Conservation (phyloP, 306 rosid genomes). For the Vigna unguiculata region DNA sequence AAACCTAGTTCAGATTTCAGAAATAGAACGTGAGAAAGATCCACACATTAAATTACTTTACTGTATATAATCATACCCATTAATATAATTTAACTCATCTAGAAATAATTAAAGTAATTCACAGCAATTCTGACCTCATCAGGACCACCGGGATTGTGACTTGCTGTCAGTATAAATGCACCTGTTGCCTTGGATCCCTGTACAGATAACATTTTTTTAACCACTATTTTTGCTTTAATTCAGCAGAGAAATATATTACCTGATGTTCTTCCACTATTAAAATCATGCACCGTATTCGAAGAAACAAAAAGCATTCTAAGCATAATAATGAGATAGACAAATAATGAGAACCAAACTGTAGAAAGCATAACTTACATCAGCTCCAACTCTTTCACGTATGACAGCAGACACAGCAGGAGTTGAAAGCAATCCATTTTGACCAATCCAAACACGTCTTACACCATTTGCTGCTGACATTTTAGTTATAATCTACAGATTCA, state of each 20-base stretch:
- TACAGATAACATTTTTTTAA: conserved; percentile 35
- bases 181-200: conserved; percentile 96
- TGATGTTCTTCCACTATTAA: conserved; percentile 3
- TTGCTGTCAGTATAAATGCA: conserved; percentile 96
- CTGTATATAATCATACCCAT: conserved; percentile 22
- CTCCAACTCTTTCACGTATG: conserved; percentile 91
- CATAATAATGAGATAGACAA: conserved; percentile 11
- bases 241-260: conserved; percentile 4
- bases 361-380: conserved; percentile 67
- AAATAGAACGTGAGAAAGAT: neutral
- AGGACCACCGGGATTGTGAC: conserved; percentile 99
- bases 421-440: conserved; percentile 95
- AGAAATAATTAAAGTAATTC: conserved; percentile 31
- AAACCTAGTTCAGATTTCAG: conserved; percentile 27
- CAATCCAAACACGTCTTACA: conserved; percentile 89
- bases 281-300: conserved; percentile 8
- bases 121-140: conserved; percentile 65
- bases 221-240: conserved; percentile 9
- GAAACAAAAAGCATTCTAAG: conserved; percentile 21
- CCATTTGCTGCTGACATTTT: conserved; percentile 98
- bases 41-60: conserved; percentile 26
- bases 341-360: conserved; percentile 12
- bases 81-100: conserved; percentile 26
- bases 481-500: conserved; percentile 71
- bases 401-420: conserved; percentile 99